Evolutionary conservation across 352 stramenopile species (phyloP), one percentile per base, ranked within the genome.

Genomic region (Globisporangium cystogenes): DNA sequence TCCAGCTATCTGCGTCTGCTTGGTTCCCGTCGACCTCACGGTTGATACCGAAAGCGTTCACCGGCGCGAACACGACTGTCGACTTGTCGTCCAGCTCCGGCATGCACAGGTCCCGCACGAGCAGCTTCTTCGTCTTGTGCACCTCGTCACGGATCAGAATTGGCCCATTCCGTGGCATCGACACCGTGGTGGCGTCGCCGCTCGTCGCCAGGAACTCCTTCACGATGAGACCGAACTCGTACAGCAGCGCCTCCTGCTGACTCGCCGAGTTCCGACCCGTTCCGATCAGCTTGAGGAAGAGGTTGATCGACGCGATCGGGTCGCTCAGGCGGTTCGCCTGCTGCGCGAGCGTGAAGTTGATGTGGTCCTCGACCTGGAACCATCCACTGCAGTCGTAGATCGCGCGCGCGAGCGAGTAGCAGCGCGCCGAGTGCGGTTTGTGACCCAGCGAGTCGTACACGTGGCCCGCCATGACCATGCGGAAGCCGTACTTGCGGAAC

Each of bases 381-480:
- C 84, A 95, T 0, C 82, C 76, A 24, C 74, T 90, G 44, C 62
- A 81, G 57, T 91, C 73, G 53, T 93, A 95, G n/a, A 95, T 71
- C 2, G 80, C 76, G 4, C 82, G 68, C 1, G 84, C 82, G 29
- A 90, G 57, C 4, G 82, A 72, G 48, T 95, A 95, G 47, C 86
- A 96, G 18, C 86, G 82, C 24, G 86, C 81, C 0, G 84, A 87
- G 60, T 96, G 86, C 23, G 77, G 63, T 6, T 73, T 68, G 57
- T 91, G 77, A 0, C 77, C 79, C 14, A 90, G 51, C 2, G 80
- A 86, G 37, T 87, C 70, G 61, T 93, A 96, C 5, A 92, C 70
- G 37, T 93, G 82, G 23, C 86, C 82, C 23, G 86, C 86, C 76
- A 96, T 95, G 40, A 96, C 81, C 84, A 96, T 90, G 53, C 85